Conservation (phyloP, 2,329 filamentous ascomycete species). For the Pseudofabraea citricarpa region DNA sequence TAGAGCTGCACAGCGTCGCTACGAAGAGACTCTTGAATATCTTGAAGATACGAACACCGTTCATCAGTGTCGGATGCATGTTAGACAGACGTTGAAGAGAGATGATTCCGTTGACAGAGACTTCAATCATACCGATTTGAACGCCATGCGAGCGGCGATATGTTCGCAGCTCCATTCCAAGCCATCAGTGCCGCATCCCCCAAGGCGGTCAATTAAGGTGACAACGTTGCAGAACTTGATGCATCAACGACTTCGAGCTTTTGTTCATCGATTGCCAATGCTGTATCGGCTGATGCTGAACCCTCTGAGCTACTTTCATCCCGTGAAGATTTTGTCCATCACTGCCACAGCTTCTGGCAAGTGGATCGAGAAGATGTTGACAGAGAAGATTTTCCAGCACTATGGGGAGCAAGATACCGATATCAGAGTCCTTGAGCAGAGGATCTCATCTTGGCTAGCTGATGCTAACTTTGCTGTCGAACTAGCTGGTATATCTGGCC, state of each 20-base stretch:
- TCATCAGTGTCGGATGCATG: constrained; percentile 27
- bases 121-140: constrained; percentile 33
- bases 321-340: constrained; percentile 43
- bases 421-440: constrained; percentile 38
- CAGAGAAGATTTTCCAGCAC: constrained; percentile 43
- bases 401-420: constrained; percentile 38
- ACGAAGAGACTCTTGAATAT: constrained; percentile 34
- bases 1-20: constrained; percentile 35
- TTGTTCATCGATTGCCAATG: constrained; percentile 45
- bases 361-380: constrained; percentile 42
- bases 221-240: constrained; percentile 41
- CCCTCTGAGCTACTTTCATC: constrained; percentile 47
- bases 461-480: constrained; percentile 49
- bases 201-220: constrained; percentile 40
- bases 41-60: constrained; percentile 35
- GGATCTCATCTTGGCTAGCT: constrained; percentile 43
- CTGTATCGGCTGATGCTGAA: constrained; percentile 42
- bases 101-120: constrained; percentile 21
- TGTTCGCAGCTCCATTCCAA: constrained; percentile 41
- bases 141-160: constrained; percentile 43
- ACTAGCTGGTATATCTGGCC: constrained; percentile 37
- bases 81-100: constrained; percentile 18
- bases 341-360: constrained; percentile 44
- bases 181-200: constrained; percentile 46
- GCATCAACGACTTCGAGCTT: constrained; percentile 34